Evolutionary conservation across 176 grass and related monocot species (phyloP).

Genomic region (Areca catechu): DNA sequence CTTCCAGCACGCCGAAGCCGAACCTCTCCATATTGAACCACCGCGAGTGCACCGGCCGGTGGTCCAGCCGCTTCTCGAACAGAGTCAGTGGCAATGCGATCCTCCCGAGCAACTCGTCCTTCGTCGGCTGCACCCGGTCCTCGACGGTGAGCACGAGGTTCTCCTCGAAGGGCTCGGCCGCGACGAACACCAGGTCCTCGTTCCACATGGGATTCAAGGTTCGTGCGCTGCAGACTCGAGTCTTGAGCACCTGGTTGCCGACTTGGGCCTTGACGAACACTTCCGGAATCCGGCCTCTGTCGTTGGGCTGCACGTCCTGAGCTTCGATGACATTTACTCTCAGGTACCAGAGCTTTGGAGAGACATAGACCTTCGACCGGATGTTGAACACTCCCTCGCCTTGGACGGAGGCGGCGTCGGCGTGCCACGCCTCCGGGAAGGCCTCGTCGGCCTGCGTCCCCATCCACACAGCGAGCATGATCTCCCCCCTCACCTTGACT

Average conservation of each 20-base stretch:
- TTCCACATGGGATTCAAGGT: conserved; percentile 5
- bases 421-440: conserved; percentile 20
- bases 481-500: conserved; percentile 10
- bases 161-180: conserved; percentile 17
- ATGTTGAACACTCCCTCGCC: conserved; percentile 19
- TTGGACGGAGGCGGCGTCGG: conserved; percentile 3
- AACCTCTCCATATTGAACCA: conserved; percentile 19
- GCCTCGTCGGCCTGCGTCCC: conserved; percentile 21
- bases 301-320: conserved; percentile 17
- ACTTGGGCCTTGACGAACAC: conserved; percentile 19
- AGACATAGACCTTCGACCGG: conserved; percentile 21
- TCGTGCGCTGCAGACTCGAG: not conserved
- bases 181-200: conserved; percentile 17
- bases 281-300: conserved; percentile 4
- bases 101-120: conserved; percentile 12
- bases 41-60: conserved; percentile 12
- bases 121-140: conserved; percentile 4
- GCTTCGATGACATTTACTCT: conserved; percentile 17
- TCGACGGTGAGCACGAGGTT: conserved; percentile 13
- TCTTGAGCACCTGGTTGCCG: conserved; percentile 21
- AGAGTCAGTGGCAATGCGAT: not conserved
- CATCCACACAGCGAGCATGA: conserved; percentile 17
- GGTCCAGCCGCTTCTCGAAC: conserved; percentile 11
- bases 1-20: conserved; percentile 7
- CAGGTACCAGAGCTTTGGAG: conserved; percentile 23